Percentiles rank a stretch among this genome's conserved stretches.
phyloP scores from a whole-genome alignment of 176 grass and related monocot genomes.

The Aegilops umbellulata region DNA sequence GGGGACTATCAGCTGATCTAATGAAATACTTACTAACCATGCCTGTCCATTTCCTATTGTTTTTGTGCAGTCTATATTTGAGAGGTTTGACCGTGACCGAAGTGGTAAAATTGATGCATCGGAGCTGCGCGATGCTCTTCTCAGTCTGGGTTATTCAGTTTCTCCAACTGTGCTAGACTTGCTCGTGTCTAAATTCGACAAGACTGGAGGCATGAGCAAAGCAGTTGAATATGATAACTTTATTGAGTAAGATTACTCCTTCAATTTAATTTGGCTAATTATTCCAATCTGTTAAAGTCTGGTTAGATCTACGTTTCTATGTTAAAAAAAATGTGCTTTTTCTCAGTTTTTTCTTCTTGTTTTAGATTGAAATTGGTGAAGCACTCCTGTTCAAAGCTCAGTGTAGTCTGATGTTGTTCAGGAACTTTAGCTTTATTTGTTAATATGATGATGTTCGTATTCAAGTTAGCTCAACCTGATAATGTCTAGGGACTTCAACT shows the following conservation, averaged over 20 bases:
- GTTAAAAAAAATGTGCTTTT: background rate
- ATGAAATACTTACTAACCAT: slow-evolving; percentile 3
- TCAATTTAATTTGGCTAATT: background rate
- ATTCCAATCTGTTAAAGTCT: background rate
- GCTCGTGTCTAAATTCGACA: slow-evolving; percentile 92
- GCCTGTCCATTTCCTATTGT: background rate
- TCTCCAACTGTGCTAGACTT: slow-evolving; percentile 78
- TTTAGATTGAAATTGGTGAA: background rate
- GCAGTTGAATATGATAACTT: slow-evolving; percentile 97
- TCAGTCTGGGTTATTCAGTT: slow-evolving; percentile 88
- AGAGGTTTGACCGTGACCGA: slow-evolving; percentile 96
- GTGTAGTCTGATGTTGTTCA: background rate
- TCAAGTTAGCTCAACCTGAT: background rate
- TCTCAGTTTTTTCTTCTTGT: background rate
- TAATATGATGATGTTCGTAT: background rate
- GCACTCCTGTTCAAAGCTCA: background rate
- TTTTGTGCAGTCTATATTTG: slow-evolving; percentile 69
- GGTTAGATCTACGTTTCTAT: background rate
- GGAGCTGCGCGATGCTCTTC: slow-evolving; percentile 90
- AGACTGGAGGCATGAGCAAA: slow-evolving; percentile 80
- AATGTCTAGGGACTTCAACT: background rate
- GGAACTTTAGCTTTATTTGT: background rate
- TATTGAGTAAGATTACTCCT: slow-evolving; percentile 73
- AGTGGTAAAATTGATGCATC: slow-evolving; percentile 83
- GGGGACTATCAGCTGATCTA: background rate